Conservation (phyloP, 208 protist species). For the Porcisia hertigi region DNA sequence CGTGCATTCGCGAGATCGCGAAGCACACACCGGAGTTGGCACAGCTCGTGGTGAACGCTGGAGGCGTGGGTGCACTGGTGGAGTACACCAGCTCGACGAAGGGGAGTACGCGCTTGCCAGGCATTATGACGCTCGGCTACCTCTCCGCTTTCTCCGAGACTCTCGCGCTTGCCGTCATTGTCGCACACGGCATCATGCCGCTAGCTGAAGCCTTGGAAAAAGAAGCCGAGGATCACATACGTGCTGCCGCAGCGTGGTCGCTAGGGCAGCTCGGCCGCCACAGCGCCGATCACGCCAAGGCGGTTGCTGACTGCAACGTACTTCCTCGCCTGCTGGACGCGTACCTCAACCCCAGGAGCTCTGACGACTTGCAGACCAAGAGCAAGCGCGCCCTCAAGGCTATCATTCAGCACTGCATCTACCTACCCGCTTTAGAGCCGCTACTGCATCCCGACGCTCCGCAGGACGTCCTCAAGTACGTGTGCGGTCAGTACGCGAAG, state of each 20-base stretch:
- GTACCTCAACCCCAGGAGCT: slow-evolving; percentile 88
- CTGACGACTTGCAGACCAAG: slow-evolving; percentile 96
- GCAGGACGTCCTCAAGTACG: slow-evolving; percentile 96
- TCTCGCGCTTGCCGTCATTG: slow-evolving; percentile 96
- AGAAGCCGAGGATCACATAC: slow-evolving; percentile 95
- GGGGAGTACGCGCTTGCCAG: slow-evolving; percentile 93
- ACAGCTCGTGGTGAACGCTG: slow-evolving; percentile 97
- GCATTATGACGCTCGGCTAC: slow-evolving; percentile 98
- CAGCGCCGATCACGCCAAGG: slow-evolving; percentile 97
- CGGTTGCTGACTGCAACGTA: slow-evolving; percentile 96
- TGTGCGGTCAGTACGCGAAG: slow-evolving; percentile 98
- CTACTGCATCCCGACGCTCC: slow-evolving; percentile 95
- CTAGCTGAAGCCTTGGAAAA: slow-evolving; percentile 92
- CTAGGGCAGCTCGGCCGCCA: slow-evolving; percentile 97
- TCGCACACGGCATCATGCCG: slow-evolving; percentile 91
- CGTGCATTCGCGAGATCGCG: slow-evolving; percentile 97
- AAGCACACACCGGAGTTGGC: slow-evolving; percentile 98
- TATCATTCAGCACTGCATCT: slow-evolving; percentile 96
- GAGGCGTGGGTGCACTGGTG: slow-evolving; percentile 97
- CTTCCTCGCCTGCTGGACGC: slow-evolving; percentile 93
- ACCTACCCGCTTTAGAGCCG: slow-evolving; percentile 96
- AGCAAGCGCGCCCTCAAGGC: slow-evolving; percentile 96
- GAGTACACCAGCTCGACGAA: slow-evolving; percentile 95
- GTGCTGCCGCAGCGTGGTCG: slow-evolving; percentile 93
- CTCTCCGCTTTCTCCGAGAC: slow-evolving; percentile 98